Base-by-base conservation (phyloP, 306 rosid genomes). In the Dryas octopetala region DNA sequence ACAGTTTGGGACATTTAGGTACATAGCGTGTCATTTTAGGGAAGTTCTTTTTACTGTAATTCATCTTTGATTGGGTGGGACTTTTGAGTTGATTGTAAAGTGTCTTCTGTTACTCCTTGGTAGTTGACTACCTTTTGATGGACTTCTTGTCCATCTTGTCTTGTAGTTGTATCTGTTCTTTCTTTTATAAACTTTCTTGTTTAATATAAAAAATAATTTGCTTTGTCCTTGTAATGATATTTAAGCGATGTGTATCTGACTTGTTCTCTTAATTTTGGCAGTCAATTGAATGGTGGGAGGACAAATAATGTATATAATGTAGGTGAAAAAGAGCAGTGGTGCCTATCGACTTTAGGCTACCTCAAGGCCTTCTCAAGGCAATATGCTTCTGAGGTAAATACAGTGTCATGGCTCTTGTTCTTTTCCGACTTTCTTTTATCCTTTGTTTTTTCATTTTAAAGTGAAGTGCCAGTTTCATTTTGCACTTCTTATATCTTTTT, bases 311-410 rank as follows among this genome's bases (percentile, higher is more conserved):
- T 64, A 61, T 90, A 95, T 84, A 86, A 83, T 74, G 74, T 92
- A 26, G 98, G 97, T 57, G 99, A 96, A 82, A 92, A 92, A 67
- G 98, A 90, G 83, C 99, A 96, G 81, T 96, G 98, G 98, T 93
- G 97, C 82, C 79, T 93, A 71, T 83, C 98, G 47, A 95, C 98
- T 53, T 85, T 95, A 80, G 96, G 96, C 66, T 95, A 95, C 80
- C 97, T 90, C 84, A 95, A 92, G 88, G 93, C 99, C 68, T 88
- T 95, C 79, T 89, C 99, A 3, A 91, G 98, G 89, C 98, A 91
- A 85, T 93, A 96, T 32, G 99, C 99, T 16, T 80, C 96, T 40
- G 99, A 96, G 99, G 99, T 96, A 90, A 70, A 58, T 43, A 45
- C 40, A 50, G 59, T 79, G 72, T 59, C 1, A 49, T 12, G 7